Base-by-base conservation (phyloP, 805 yeast species). In the Candida sakaeoensis region DNA sequence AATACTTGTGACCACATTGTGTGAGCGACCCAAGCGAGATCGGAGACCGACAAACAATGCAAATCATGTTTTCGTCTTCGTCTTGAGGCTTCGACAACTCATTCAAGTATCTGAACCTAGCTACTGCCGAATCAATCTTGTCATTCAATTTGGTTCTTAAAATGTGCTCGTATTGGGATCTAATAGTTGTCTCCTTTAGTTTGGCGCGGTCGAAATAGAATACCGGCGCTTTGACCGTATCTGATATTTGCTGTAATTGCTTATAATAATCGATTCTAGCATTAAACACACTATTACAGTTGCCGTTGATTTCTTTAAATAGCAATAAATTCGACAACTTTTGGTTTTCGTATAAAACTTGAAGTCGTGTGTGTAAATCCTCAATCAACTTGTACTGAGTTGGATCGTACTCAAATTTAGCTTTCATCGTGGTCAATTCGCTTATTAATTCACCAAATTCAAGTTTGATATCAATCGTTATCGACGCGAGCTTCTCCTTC, bases 1-100 rank as follows among this genome's bases (percentile, higher is more conserved):
- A 93, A 55, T 84, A 93, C 49, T 80, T 80, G 60, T 93, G 99
- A 0, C 98, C 98, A 70, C 99, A 93, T 8, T 79, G 79, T 0
- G 95, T 83, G 41, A 93, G 65, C 0, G 93, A 74, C 0, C 99
- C 99, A 28, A 79, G 68, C 2, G 75, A 67, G 36, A 89, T 86
- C 1, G 75, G 56, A 3, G 80, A 72, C 15, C 84, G 77, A 57
- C 99, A 93, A 44, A 93, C 90, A 23, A 81, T 74, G 59, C 99
- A 93, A 14, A 72, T 60, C 39, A 71, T 55, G 8, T 69, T 76
- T 6, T 70, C 72, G 6, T 46, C 52, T 8, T 42, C 36, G 1
- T 26, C 34, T 4, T 31, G 40, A n/a, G 38, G 29, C 14, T 41
- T 29, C 23, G 37, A 42, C 38, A 65, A 53, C 5, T 60, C 57